Evolutionary conservation across 176 grass and related monocot species (phyloP).

Genomic region (Triticum aestivum): IWGSC_CS_RefSeq_v2.1 NC_057798.1:417420135-417420634

Average conservation of each 20-base stretch:
- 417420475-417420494: neutral
- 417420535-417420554: neutral
- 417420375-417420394: neutral
- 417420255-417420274: neutral
- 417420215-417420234: neutral
- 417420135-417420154: constrained; percentile 96
- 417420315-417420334: neutral
- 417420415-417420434: neutral
- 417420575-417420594: neutral
- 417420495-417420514: neutral
- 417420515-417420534: neutral
- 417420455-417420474: neutral
- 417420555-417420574: neutral
- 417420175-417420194: constrained; percentile 60
- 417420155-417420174: constrained; percentile 81
- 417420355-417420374: neutral
- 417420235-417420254: neutral
- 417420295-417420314: neutral
- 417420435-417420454: neutral
- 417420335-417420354: neutral
- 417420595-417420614: neutral
- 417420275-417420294: neutral
- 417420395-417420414: neutral
- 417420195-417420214: neutral
- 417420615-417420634: neutral